Evolutionary conservation across 306 rosid genomes (phyloP).

Genomic region (Quercus variabilis): DNA sequence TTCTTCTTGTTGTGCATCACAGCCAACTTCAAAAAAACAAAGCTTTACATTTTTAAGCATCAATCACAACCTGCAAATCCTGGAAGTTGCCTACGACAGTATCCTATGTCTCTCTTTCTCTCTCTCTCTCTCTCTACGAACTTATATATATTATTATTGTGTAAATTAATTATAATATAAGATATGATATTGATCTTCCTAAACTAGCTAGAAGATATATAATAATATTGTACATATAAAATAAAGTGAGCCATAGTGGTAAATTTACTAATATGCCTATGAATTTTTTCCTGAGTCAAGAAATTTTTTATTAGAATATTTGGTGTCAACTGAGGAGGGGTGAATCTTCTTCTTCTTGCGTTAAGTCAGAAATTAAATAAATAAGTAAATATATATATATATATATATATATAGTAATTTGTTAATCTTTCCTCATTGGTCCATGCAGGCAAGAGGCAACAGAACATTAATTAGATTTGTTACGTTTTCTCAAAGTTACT

Average conservation of each 20-base stretch:
- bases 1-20: conserved; percentile 20
- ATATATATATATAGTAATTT: background rate
- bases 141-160: background rate
- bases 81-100: conserved; percentile 52
- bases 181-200: background rate
- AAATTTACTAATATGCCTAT: background rate
- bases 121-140: background rate
- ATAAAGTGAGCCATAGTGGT: background rate
- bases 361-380: conserved; percentile 26
- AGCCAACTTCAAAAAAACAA: conserved; percentile 14
- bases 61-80: conserved; percentile 29
- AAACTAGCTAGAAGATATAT: conserved; percentile 4
- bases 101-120: conserved; percentile 37
- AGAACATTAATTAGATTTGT: background rate
- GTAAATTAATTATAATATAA: background rate
- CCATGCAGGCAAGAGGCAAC: conserved; percentile 6
- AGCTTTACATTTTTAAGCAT: background rate
- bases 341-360: conserved; percentile 27
- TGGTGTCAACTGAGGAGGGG: conserved; percentile 25
- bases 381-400: background rate
- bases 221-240: background rate
- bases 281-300: background rate
- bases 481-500: background rate
- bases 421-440: conserved; percentile 17
- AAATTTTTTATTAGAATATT: background rate